These are phyloP conservation scores for Penicillium sp. DNA, from an alignment of 2,329 filamentous ascomycete species.

Conservation along the genomic window DNA sequence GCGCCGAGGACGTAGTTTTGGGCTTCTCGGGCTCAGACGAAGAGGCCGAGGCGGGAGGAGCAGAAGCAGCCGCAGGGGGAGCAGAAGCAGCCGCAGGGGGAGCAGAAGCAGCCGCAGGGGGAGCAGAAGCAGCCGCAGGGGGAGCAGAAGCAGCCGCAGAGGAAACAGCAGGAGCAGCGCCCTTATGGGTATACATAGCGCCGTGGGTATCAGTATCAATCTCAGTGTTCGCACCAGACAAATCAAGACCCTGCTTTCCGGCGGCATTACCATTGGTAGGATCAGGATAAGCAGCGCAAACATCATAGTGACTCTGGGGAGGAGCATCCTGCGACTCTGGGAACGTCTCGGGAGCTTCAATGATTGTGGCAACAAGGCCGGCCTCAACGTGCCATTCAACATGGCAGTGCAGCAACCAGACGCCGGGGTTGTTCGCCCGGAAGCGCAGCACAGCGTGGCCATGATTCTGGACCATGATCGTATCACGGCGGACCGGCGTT, in stretches of 20 bases:
- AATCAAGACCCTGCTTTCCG: conserved; percentile 25
- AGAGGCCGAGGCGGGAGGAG: neutral
- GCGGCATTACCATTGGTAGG: conserved; percentile 31
- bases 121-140: neutral
- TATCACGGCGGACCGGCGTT: conserved; percentile 38
- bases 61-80: neutral
- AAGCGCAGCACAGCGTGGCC: conserved; percentile 41
- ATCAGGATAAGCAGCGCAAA: conserved; percentile 30
- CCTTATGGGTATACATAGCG: conserved; percentile 21
- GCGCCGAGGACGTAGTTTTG: neutral
- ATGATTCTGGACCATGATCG: conserved; percentile 39
- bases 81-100: neutral
- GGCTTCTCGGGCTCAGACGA: conserved; percentile 4
- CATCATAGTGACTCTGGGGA: conserved; percentile 28
- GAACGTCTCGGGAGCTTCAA: conserved; percentile 38
- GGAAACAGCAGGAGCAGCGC: neutral
- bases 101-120: neutral
- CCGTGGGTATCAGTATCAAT: conserved; percentile 16
- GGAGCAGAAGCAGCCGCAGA: neutral
- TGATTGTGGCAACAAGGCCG: conserved; percentile 38
- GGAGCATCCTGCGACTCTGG: conserved; percentile 19
- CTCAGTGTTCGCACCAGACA: conserved; percentile 20
- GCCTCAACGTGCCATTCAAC: conserved; percentile 42
- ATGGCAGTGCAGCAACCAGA: conserved; percentile 45
- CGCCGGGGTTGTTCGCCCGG: conserved; percentile 41